Conservation (phyloP, 441 rosid species). For the Isatis lusitanica region DNA sequence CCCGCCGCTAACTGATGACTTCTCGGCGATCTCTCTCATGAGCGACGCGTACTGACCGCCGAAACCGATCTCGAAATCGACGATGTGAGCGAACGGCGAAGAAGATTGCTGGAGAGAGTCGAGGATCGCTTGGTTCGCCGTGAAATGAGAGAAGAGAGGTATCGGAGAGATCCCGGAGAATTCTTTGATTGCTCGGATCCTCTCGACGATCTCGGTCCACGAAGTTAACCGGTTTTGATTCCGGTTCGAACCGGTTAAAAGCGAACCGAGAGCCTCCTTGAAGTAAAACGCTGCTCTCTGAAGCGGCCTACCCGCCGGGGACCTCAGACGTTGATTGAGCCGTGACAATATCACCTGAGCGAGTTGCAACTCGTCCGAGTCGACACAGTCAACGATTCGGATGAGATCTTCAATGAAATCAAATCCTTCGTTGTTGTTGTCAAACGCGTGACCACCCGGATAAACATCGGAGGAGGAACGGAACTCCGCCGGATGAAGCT, state of each 20-base stretch:
- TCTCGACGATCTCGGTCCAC: conserved; percentile 72
- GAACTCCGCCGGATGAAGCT: conserved; percentile 23
- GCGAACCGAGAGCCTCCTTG: conserved; percentile 72
- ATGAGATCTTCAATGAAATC: conserved; percentile 74
- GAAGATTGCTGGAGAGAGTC: conserved; percentile 50
- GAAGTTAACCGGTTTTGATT: conserved; percentile 42
- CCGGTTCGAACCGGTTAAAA: conserved; percentile 51
- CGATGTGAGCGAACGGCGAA: conserved; percentile 53
- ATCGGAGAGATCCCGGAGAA: conserved; percentile 72
- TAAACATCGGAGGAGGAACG: conserved; percentile 1
- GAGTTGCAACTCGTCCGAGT: conserved; percentile 66
- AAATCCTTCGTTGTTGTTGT: conserved; percentile 37
- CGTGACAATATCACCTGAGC: conserved; percentile 77
- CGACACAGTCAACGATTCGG: conserved; percentile 69
- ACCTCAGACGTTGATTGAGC: conserved; percentile 64
- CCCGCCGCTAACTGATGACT: conserved; percentile 33
- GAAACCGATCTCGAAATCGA: conserved; percentile 83
- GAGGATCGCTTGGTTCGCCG: conserved; percentile 74
- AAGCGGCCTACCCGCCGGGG: conserved; percentile 68
- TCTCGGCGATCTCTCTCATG: conserved; percentile 67
- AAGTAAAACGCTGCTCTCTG: conserved; percentile 81
- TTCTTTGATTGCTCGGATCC: conserved; percentile 61
- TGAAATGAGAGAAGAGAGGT: conserved; percentile 82
- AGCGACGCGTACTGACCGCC: conserved; percentile 85
- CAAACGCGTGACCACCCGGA: not conserved